Percentiles rank a stretch among this genome's conserved stretches.
Conservation (phyloP, 371 early-diverging fungal species). For the Chytridium lagenaria region DNA sequence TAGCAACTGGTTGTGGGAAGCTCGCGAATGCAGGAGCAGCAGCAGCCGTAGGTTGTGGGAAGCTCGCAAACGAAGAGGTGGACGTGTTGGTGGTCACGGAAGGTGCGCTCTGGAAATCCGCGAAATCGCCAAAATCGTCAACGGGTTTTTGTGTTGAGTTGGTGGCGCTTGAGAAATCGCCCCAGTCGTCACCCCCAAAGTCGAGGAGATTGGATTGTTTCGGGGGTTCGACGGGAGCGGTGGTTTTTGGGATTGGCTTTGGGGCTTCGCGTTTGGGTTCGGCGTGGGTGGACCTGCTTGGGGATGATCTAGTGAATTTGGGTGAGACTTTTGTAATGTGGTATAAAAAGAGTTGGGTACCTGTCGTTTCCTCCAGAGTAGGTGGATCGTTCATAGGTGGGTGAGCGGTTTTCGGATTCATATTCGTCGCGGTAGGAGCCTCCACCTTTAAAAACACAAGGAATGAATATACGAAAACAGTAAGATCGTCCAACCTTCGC, state of each 20-base stretch:
- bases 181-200: conserved; percentile 48
- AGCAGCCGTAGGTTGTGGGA: conserved; percentile 23
- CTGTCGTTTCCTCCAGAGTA: background rate
- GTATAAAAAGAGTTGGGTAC: background rate
- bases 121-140: conserved; percentile 45
- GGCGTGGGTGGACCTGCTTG: background rate
- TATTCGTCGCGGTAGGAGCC: conserved; percentile 35
- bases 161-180: conserved; percentile 45
- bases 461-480: too few relatives aligned
- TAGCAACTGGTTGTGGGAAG: conserved; percentile 14
- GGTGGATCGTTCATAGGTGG: background rate
- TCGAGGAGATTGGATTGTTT: background rate
- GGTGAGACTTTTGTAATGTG: conserved; percentile 16
- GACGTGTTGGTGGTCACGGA: conserved; percentile 16
- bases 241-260: conserved; percentile 3
- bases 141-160: conserved; percentile 24
- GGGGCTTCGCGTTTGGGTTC: background rate
- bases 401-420: background rate
- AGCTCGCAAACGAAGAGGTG: background rate
- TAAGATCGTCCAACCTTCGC: conserved; percentile 38
- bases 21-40: conserved; percentile 1
- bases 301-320: background rate
- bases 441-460: too few relatives aligned
- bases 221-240: background rate
- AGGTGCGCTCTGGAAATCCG: conserved; percentile 49